Evolutionary conservation across 805 yeast genomes (phyloP), one percentile per base, ranked within the genome.

Genomic region (Saccharomyces eubayanus): DNA sequence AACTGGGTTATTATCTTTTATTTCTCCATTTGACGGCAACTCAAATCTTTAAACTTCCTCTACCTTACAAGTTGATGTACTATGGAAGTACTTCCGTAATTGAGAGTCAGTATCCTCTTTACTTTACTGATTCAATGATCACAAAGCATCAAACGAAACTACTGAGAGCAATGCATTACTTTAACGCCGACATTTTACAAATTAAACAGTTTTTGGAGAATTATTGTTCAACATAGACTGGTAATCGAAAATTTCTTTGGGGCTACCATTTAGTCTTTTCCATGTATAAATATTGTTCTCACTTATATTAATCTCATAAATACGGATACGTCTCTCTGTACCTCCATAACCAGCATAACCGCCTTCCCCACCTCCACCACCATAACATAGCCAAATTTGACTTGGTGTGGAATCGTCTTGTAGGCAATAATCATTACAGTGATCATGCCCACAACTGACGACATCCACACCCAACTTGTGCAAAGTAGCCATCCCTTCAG

Each of bases 321-420:
- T 62, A 49, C 99, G 75, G 47, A 89, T 63, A 53, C 97, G 77
- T 61, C 99, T 80, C n/a, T 85, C 75, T 31, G 85, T 88, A 1
- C 91, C 92, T 1, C 90, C 92, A 62, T 90, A 89, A 0, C 97
- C 97, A 8, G 86, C 97, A 66, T 94, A 94, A 0, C 97, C 98
- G 43, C 98, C 99, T 71, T 89, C 95, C 14, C 98, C 99, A 5
- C 80, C 77, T 0, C 84, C 95, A 28, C 99, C 99, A 3, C 96
- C 99, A 65, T 89, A 90, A 64, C 99, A 94, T 31, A 94, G 72
- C 96, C 96, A 89, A 31, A 85, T 70, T 11, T 58, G 63, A n/a
- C 60, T 60, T 6, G 60, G 55, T 1, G 64, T 61, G n/a, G 72
- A 66, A 24, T 73, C 67, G 59, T 87, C 86, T 51, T 76, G 70